Evolutionary conservation across 176 grass and related monocot genomes (phyloP), one percentile per base, ranked within the genome.

Genomic region (Oryza officinalis): DNA sequence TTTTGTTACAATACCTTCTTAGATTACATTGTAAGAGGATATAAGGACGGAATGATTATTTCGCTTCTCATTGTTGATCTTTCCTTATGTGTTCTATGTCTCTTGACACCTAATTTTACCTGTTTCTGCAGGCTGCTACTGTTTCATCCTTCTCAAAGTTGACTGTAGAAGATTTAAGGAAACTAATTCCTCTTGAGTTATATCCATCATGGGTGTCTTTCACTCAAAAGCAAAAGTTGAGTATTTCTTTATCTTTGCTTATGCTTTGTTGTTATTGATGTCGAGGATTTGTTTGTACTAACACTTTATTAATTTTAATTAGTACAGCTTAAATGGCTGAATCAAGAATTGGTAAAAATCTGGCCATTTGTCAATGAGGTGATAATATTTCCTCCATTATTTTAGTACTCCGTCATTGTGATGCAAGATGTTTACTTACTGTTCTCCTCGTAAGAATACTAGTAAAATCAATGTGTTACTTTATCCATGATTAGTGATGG

Each of bases 171-270:
- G 96, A 93, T 92, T 72, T 90, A 30, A 91, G 67, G 75, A 92
- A 95, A 60, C 49, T 98, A 84, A 84, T 98, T 78, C 85, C 93
- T 22, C 72, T 85, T 27, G 91, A 87, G 77, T 91, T 90, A 61
- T 98, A 98, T 87, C 96, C 96, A 84, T 92, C 96, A 67, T 98
- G 96, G 96, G 96, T 95, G 83, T 92, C 92, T 81, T 94, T 98
- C 73, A 84, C 91, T 52, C 91, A 89, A 47, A 90, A 88, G 63
- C 96, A 98, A 72, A 98, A 98, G 96, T 92, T 98, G 47, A 93
- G 83, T 93, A 80, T 77, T 82, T 71, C n/a, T 69, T 71, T 67
- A 65, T 32, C 46, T 32, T 35, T 78, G 38, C 38, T 52, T 33
- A 69, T 66, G 10, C 12, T 60, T 84, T 61, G 10, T 35, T 18